These are phyloP conservation scores for Orychophragmus violaceus DNA, from an alignment of 345 rosid genomes.

Conservation along the genomic window DNA sequence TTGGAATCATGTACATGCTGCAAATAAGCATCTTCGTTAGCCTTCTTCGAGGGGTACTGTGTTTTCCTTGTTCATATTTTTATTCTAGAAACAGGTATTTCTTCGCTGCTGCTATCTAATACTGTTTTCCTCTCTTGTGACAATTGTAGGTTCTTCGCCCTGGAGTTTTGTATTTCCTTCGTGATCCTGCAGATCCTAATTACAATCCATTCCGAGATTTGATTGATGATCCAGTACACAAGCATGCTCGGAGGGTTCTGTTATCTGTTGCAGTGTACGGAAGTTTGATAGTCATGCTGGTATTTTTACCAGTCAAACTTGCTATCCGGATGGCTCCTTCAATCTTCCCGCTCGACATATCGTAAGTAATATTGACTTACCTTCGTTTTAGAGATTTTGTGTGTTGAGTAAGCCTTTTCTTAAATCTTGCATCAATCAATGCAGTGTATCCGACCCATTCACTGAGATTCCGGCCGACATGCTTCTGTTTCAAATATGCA, in stretches of 20 bases:
- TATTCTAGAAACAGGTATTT: neutral
- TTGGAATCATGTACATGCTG: constrained; percentile 95
- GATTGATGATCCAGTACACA: constrained; percentile 99
- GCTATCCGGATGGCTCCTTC: constrained; percentile 89
- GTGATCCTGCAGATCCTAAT: constrained; percentile 99
- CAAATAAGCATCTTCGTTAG: constrained; percentile 99
- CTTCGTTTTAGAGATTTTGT: neutral
- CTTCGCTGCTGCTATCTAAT: neutral
- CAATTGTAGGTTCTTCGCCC: constrained; percentile 78
- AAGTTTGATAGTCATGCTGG: constrained; percentile 97
- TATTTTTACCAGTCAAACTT: constrained; percentile 94
- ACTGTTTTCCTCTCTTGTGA: constrained; percentile 3
- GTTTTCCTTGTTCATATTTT: neutral
- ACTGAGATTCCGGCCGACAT: constrained; percentile 99
- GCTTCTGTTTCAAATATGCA: constrained; percentile 98
- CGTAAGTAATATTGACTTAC: constrained; percentile 45
- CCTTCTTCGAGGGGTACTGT: constrained; percentile 97
- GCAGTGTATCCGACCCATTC: constrained; percentile 96
- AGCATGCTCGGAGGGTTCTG: constrained; percentile 97
- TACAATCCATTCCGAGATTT: constrained; percentile 98
- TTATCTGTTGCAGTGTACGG: constrained; percentile 98
- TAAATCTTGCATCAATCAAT: constrained; percentile 5
- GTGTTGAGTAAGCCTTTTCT: neutral
- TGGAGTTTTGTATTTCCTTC: constrained; percentile 90
- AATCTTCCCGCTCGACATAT: constrained; percentile 88